Base-by-base conservation (phyloP, 2,329 filamentous ascomycete genomes). In the Trichoderma sp. region DNA sequence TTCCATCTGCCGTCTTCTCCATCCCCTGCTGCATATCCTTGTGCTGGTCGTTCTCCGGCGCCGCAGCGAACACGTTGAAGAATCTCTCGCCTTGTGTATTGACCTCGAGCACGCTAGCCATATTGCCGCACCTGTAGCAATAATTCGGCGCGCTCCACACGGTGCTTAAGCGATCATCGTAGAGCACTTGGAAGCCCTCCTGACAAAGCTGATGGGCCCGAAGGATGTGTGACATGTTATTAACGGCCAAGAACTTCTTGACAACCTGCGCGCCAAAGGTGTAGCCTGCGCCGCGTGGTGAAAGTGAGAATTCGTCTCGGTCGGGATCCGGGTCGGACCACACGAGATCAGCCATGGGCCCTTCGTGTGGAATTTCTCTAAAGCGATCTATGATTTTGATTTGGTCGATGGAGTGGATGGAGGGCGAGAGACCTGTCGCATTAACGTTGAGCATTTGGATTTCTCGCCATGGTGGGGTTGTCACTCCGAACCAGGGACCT, bases 341-440 rank as follows among this genome's bases (percentile, higher is more conserved):
- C 36, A 99, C 96, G 6, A 99, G 85, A 81, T 99, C 96, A n/a
- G 96, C 96, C 96, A 99, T 99, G 39, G 96, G 96, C 0, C 96
- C 96, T 83, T 99, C 96, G 83, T 99, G 96, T 6, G 96, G 96
- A 73, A 99, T 99, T 80, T 99, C 96, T 76, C 96, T 91, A 85
- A 98, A 99, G 59, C 96, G 93, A 83, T 99, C 96, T 80, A 99
- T 98, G 81, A 99, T 97, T 82, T 99, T 98, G 84, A 99, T 98
- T 83, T 99, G 96, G 81, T 99, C 96, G 80, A 99, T 98, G 58
- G 93, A 97, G 83, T 99, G 96, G 80, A 99, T 98, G 34, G 92
- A 95, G 1, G 93, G 93, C 1, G 92, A 95, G 23, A 96, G 87
- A 26, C 93, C 91, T 92, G 74, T 9, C 11, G 11, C 15, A 47